These are phyloP conservation scores for Lactarius quietus DNA, from an alignment of 768 basidiomycete species.

Conservation along the genomic window DNA sequence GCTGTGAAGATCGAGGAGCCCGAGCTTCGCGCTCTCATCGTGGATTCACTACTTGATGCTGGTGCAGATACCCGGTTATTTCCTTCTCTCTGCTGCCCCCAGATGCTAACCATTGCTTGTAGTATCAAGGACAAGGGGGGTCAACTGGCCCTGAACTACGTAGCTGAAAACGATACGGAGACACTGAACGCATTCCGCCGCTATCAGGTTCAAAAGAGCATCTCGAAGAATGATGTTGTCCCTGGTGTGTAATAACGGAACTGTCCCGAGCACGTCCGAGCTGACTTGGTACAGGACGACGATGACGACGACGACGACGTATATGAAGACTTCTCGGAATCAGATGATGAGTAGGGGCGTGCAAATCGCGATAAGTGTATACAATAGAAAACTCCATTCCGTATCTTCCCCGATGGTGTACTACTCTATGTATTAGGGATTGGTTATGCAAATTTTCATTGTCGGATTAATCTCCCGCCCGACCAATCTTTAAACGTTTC, in stretches of 20 bases:
- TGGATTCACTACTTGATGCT: constrained; percentile 69
- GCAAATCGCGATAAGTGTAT: constrained; percentile 11
- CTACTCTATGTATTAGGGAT: constrained; percentile 11
- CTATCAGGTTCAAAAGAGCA: constrained; percentile 46
- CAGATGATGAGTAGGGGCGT: constrained; percentile 30
- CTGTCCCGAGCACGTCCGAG: background rate
- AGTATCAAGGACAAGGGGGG: constrained; percentile 75
- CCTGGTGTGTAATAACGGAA: constrained; percentile 41
- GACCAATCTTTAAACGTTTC: constrained; percentile 33
- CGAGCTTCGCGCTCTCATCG: constrained; percentile 51
- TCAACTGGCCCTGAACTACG: constrained; percentile 50
- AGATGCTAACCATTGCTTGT: background rate
- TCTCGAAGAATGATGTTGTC: constrained; percentile 61
- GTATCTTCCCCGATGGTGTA: constrained; percentile 12
- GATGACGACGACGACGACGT: constrained; percentile 32
- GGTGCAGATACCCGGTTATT: constrained; percentile 69
- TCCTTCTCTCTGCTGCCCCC: background rate
- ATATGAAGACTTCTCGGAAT: constrained; percentile 26
- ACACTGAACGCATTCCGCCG: constrained; percentile 51
- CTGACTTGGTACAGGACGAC: background rate
- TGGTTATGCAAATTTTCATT: constrained; percentile 24
- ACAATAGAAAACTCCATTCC: constrained; percentile 17
- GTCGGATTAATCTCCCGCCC: constrained; percentile 31
- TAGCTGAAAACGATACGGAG: constrained; percentile 51
- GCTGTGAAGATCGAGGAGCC: constrained; percentile 55